Evolutionary conservation across 2,329 filamentous ascomycete genomes (phyloP), one percentile per base, ranked within the genome.

Genomic region (Cladosporium phlei): DNA sequence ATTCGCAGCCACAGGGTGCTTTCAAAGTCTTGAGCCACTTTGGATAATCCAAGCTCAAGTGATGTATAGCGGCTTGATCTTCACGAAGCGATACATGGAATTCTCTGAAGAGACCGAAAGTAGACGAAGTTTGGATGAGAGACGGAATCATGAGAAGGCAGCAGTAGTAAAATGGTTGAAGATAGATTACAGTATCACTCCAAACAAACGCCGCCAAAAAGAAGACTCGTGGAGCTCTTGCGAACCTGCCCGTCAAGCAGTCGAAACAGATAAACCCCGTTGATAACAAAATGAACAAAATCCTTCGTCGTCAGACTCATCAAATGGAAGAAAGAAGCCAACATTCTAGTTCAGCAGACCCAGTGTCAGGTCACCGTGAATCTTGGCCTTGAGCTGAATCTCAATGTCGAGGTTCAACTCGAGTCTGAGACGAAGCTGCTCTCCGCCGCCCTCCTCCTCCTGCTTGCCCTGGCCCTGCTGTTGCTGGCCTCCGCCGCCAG

Each of bases 401-500:
- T 82, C 78, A 59, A 82, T 78, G 60, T 81, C 78, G 50, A 82
- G 65, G 57, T 82, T 82, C 54, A 81, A 65, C 55, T 82, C 78
- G 52, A 82, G 57, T 55, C 76, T 68, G 63, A 81, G 56, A 55
- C 77, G 73, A 53, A 82, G 67, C 57, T 78, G 71, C 60, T 73
- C 72, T 50, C 69, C 72, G 54, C 69, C 68, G 24, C 61, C 65
- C 25, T 39, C 35, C 4, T 59, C 64, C 11, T 65, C 68, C 7
- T 64, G 60, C 8, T 56, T 55, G 34, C 61, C 60, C n/a, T n/a
- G n/a, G 19, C 29, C 20, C 28, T 47, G 17, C 14, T 56, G 56
- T 38, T 67, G 65, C 19, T 22, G 19, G 20, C 49, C 64, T 35
- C 60, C 59, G 21, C 69, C 69, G 20, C 72, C 72, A 12, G 71